phyloP scores from a whole-genome alignment of 2,329 filamentous ascomycete genomes.

The Parascedosporium putredinis region DNA sequence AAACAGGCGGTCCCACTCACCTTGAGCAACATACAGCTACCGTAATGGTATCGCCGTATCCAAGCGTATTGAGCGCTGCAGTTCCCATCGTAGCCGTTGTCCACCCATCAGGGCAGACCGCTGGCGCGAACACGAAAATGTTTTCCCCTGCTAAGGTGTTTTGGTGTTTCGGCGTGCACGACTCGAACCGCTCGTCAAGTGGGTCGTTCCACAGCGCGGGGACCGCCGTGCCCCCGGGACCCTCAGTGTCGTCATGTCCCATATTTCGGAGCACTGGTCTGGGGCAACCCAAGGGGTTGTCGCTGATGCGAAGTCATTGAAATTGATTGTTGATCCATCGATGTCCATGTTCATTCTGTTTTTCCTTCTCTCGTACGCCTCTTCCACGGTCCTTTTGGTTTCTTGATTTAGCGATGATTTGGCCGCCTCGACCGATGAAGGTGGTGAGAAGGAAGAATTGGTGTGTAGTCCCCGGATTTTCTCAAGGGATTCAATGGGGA shows the following conservation, averaged over 20 bases:
- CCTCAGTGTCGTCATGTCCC: neutral
- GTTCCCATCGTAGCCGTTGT: neutral
- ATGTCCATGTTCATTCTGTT: too few relatives aligned
- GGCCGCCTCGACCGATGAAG: too few relatives aligned
- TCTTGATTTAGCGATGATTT: too few relatives aligned
- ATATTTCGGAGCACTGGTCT: neutral
- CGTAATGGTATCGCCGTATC: neutral
- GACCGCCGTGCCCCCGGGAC: neutral
- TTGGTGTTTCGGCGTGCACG: neutral
- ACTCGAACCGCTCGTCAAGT: neutral
- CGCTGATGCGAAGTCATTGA: neutral
- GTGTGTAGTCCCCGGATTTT: too few relatives aligned
- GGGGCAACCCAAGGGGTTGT: neutral
- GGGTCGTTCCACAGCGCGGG: neutral
- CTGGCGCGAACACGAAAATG: neutral
- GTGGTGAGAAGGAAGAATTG: too few relatives aligned
- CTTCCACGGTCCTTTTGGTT: too few relatives aligned
- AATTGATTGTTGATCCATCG: too few relatives aligned
- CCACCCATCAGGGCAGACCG: neutral
- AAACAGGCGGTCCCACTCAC: neutral
- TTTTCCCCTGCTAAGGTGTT: neutral
- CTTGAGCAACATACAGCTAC: neutral
- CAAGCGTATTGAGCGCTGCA: neutral
- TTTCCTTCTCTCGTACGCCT: too few relatives aligned
- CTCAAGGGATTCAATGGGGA: too few relatives aligned